phyloP scores from a whole-genome alignment of 345 rosid genomes.

The Melaleuca quinquenervia region DNA sequence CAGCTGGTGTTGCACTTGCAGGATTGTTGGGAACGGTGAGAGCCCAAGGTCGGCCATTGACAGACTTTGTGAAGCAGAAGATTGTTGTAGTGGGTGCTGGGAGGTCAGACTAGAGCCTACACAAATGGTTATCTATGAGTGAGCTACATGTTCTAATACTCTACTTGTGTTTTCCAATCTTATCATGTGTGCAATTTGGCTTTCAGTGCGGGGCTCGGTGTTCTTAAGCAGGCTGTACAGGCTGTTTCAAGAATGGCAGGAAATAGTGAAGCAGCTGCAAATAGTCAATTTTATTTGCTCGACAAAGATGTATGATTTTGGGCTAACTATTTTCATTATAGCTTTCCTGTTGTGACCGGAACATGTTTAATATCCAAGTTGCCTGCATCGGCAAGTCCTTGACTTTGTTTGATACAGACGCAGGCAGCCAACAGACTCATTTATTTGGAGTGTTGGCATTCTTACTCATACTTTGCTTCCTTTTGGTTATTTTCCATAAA shows the following conservation, averaged over 20 bases:
- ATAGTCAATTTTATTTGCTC: slow-evolving; percentile 54
- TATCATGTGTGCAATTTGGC: background rate
- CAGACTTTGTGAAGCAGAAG: slow-evolving; percentile 85
- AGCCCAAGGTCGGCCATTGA: slow-evolving; percentile 81
- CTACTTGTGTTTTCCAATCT: background rate
- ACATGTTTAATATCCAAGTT: background rate
- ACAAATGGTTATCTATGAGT: background rate
- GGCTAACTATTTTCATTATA: background rate
- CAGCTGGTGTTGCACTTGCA: slow-evolving; percentile 99
- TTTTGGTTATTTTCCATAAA: background rate
- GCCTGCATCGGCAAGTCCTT: background rate
- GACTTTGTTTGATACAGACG: background rate
- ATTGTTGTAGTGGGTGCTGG: slow-evolving; percentile 99
- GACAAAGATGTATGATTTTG: slow-evolving; percentile 77
- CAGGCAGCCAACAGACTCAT: background rate
- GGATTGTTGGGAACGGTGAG: slow-evolving; percentile 88
- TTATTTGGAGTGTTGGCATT: background rate
- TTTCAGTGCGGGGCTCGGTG: slow-evolving; percentile 98
- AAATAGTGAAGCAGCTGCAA: slow-evolving; percentile 32
- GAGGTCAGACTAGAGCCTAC: slow-evolving; percentile 40
- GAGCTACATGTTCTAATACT: background rate
- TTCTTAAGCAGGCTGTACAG: slow-evolving; percentile 64
- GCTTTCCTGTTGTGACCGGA: background rate
- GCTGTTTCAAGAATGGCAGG: slow-evolving; percentile 80
- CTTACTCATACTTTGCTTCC: background rate